Evolutionary conservation across 116 monocot genomes (phyloP), one percentile per base, ranked within the genome.

Genomic region (Thalassia testudinum): DNA sequence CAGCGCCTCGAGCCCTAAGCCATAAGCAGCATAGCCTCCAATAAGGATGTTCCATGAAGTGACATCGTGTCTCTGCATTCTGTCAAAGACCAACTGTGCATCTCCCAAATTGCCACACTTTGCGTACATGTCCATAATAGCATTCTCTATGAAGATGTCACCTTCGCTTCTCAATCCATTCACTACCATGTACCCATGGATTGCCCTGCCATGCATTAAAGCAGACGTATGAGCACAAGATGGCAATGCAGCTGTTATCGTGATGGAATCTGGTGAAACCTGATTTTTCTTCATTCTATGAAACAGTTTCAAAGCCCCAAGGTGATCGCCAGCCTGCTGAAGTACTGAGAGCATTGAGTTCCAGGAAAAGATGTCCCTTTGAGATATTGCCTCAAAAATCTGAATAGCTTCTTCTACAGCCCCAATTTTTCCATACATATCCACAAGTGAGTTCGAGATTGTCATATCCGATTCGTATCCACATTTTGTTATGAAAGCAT

Each of bases 1-100:
- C n/a, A 83, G 43, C 1, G 78, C 73, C 44, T 77, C 74, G 11
- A 7, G 10, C 0, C 56, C 84, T 14, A 24, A 48, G 5, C 84
- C 84, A 56, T 88, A 73, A 0, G 75, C 43, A 0, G 80, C 84
- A 28, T 73, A 75, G 0, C 67, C 78, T 17, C 70, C 70, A n/a
- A 90, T 90, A 43, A 90, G 63, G 30, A 80, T 84, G 65, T 90
- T 90, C 90, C 90, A 90, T 1, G 84, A 83, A 10, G 78, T 80
- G 12, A 50, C 50, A 27, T 84, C 90, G 0, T 22, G 57, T 0
- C 16, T 26, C 7, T 25, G 62, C 81, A 81, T 78, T 22, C 22
- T 19, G 8, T 78, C 68, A 38, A 83, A 90, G 14, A 84, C 40
- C 8, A 13, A 26, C 14, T 52, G 51, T 0, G 80, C 84, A n/a